Evolutionary conservation across 169 alveolate species (phyloP).

Genomic region (Cryptosporidium ubiquitum): DNA sequence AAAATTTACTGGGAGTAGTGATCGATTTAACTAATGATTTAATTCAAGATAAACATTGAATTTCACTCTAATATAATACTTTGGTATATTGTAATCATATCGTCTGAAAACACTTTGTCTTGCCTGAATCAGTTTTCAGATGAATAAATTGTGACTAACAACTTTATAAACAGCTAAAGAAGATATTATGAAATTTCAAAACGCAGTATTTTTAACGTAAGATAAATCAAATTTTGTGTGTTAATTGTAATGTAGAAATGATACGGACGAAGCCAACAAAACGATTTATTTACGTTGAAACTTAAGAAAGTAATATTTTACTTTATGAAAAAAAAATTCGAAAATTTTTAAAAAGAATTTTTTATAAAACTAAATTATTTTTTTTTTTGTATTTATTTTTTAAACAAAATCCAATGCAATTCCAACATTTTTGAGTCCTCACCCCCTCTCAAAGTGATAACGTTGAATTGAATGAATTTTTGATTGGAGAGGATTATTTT

Average conservation of each 20-base stretch:
- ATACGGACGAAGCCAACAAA: no score
- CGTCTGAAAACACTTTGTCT: no score
- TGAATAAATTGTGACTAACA: no score
- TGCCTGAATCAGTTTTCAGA: neutral
- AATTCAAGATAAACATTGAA: neutral
- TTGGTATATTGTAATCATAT: no score
- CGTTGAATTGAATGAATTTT: neutral
- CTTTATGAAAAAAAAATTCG: neutral
- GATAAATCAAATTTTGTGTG: neutral
- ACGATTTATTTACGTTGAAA: no score
- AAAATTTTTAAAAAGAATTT: no score
- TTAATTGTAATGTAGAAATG: no score
- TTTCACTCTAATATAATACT: neutral
- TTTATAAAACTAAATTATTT: neutral
- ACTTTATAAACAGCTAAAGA: neutral
- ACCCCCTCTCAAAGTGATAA: neutral
- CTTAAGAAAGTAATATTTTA: no score
- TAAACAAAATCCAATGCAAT: neutral
- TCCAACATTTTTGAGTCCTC: neutral
- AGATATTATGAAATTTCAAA: neutral
- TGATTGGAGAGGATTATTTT: neutral
- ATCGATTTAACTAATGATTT: neutral
- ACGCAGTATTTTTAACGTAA: no score
- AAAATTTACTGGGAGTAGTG: neutral
- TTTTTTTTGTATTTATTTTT: no score